Base-by-base conservation (phyloP, 2,329 filamentous ascomycete species). In the Fusarium staphyleae region DNA sequence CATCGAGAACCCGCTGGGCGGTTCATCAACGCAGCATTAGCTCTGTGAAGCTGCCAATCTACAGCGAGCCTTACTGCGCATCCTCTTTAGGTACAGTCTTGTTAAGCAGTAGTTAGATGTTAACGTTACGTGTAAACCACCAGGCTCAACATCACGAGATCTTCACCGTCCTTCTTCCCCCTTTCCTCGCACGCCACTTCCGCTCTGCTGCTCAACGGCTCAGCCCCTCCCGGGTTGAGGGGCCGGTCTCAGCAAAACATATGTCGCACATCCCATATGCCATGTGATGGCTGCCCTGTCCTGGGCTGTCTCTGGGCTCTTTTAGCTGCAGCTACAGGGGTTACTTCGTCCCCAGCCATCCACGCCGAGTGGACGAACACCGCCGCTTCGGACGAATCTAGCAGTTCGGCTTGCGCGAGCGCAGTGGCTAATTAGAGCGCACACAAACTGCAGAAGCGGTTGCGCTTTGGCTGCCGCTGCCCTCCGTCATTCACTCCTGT, bases 321-420 rank as follows among this genome's bases (percentile, higher is more conserved):
- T 48, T 63, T 66, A 65, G 65, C 60, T 65, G 63, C 65, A 67
- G 52, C 51, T 60, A 57, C 59, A 65, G 57, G 65, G 45, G 51
- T 45, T 53, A 35, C 52, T 39, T 49, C 37, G 47, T 52, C 50
- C 59, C 65, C 65, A 67, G 65, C 65, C 65, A 65, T 66, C 63
- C 55, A 50, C 43, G 48, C 65, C 62, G 60, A 67, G 52, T 60
- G 64, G 60, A 55, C 57, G 42, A 62, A 54, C 51, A 45, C 51
- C 53, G 49, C 51, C 57, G 45, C 52, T 54, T 32, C 36, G 29
- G 48, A 61, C 55, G 35, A 63, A 63, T 63, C 41, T 64, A 59
- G 65, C 49, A 66, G 54, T 52, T 56, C 44, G 60, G 48, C 44
- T 32, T 65, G 52, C 51, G 45, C 57, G 48, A 58, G 44, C 14